Conservation (phyloP, 2,329 filamentous ascomycete species). For the Pseudogymnoascus sp. region DNA sequence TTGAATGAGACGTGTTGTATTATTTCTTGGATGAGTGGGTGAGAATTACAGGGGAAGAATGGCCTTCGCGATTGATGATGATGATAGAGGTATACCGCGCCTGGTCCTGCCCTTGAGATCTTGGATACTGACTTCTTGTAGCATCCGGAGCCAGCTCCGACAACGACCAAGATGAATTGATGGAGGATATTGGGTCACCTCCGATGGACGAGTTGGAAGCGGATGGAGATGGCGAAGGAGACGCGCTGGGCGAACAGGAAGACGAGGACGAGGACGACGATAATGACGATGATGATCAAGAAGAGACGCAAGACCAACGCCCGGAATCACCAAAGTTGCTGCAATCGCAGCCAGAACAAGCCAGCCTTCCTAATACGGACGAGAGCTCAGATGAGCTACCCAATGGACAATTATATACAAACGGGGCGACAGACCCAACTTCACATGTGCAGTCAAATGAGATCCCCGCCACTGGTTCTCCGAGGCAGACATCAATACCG, state of each 20-base stretch:
- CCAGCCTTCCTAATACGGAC: conserved; percentile 23
- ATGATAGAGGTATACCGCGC: conserved; percentile 24
- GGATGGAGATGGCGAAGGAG: conserved; percentile 27
- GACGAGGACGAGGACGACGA: conserved; percentile 29
- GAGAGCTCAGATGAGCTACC: conserved; percentile 24
- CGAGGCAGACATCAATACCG: conserved; percentile 26
- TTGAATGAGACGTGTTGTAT: not conserved
- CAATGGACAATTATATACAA: conserved; percentile 14
- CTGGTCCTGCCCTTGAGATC: not conserved
- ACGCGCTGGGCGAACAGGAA: conserved; percentile 28
- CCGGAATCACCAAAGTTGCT: not conserved
- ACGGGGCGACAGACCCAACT: conserved; percentile 23
- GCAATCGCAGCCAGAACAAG: conserved; percentile 21
- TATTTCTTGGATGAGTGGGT: conserved; percentile 2
- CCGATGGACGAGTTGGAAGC: conserved; percentile 28
- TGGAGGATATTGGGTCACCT: conserved; percentile 40
- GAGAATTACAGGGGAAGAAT: conserved; percentile 5
- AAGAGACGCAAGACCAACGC: conserved; percentile 41
- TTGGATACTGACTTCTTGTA: conserved; percentile 15
- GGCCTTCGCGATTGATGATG: conserved; percentile 27
- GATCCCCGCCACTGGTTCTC: conserved; percentile 26
- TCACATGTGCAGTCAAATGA: conserved; percentile 25
- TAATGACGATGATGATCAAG: conserved; percentile 46
- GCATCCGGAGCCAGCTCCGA: conserved; percentile 39
- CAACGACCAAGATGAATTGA: conserved; percentile 50